Percentiles rank a stretch among this genome's conserved stretches.
These are phyloP conservation scores for Triticum timopheevii DNA, from an alignment of 176 grass and related monocot genomes.

Conservation along the genomic window DNA sequence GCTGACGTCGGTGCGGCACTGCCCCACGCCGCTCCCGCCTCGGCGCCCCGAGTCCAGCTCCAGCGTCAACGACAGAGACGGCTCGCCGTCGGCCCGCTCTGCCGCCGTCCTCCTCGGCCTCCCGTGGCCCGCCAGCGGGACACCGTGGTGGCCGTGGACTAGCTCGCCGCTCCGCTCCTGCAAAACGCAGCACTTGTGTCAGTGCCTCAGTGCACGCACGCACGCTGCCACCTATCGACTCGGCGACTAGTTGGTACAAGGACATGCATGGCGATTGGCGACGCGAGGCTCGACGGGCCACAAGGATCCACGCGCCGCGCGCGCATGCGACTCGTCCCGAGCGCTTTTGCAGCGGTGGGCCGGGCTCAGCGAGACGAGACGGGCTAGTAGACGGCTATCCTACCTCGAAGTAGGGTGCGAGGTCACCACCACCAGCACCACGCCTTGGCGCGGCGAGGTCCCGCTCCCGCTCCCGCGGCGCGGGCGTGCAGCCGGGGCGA, in stretches of 20 bases:
- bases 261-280: neutral
- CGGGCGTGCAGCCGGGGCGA: neutral
- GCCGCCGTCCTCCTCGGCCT: neutral
- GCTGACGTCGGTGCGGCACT: neutral
- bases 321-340: neutral
- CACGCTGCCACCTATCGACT: neutral
- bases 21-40: slow-evolving; percentile 14
- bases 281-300: neutral
- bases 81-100: neutral
- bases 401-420: neutral
- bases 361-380: neutral
- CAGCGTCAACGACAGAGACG: slow-evolving; percentile 12
- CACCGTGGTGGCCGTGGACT: neutral
- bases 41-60: slow-evolving; percentile 13
- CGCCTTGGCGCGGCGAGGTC: slow-evolving; percentile 1
- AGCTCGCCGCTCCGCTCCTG: slow-evolving; percentile 13
- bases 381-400: neutral
- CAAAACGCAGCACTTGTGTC: neutral
- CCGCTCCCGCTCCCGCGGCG: too few species aligned
- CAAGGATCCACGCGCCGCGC: neutral
- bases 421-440: neutral
- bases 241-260: neutral
- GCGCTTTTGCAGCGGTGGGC: neutral
- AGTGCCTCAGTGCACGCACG: slow-evolving; percentile 1
- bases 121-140: neutral